A percentile compares a stretch with the other conserved stretches of the same genome.
Evolutionary conservation across 768 basidiomycete species (phyloP).

Genomic region (Vararia minispora): DNA sequence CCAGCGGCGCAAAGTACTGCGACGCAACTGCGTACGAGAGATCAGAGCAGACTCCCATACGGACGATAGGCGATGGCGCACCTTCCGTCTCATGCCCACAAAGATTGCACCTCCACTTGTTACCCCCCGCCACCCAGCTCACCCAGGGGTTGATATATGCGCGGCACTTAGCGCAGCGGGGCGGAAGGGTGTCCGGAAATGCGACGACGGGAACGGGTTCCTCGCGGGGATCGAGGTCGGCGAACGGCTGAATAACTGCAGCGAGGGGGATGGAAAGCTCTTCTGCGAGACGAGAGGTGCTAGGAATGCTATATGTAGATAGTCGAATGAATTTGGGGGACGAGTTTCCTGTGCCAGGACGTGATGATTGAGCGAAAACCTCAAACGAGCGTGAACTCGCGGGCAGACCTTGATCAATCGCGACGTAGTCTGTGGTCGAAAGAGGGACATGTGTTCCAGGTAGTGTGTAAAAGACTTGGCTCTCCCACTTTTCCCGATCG

Average conservation of each 20-base stretch:
- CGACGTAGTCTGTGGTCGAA: slow-evolving; percentile 76
- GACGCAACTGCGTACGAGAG: slow-evolving; percentile 41
- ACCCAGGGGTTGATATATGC: slow-evolving; percentile 95
- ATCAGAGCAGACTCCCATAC: slow-evolving; percentile 1
- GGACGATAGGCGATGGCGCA: slow-evolving; percentile 25
- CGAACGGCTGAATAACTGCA: slow-evolving; percentile 84
- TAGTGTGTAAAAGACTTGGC: slow-evolving; percentile 54
- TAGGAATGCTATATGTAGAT: slow-evolving; percentile 84
- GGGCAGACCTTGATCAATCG: slow-evolving; percentile 78
- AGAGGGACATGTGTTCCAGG: slow-evolving; percentile 60
- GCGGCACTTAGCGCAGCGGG: slow-evolving; percentile 75
- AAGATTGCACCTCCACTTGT: slow-evolving; percentile 86
- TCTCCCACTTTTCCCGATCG: slow-evolving; percentile 73
- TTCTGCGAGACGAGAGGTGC: slow-evolving; percentile 62
- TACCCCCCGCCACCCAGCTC: slow-evolving; percentile 71
- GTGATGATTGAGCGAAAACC: no score
- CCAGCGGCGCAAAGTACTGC: slow-evolving; percentile 79
- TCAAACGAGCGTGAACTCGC: no score
- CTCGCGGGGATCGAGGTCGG: slow-evolving; percentile 65
- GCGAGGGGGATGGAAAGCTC: slow-evolving; percentile 81
- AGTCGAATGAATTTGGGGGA: slow-evolving; percentile 85
- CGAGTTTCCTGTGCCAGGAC: slow-evolving; percentile 72
- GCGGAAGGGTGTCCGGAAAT: slow-evolving; percentile 60
- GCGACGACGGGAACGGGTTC: slow-evolving; percentile 73
- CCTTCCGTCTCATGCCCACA: slow-evolving; percentile 81